These are phyloP conservation scores for Leccinum uliginosum DNA, from an alignment of 768 basidiomycete species.

Conservation along the genomic window DNA sequence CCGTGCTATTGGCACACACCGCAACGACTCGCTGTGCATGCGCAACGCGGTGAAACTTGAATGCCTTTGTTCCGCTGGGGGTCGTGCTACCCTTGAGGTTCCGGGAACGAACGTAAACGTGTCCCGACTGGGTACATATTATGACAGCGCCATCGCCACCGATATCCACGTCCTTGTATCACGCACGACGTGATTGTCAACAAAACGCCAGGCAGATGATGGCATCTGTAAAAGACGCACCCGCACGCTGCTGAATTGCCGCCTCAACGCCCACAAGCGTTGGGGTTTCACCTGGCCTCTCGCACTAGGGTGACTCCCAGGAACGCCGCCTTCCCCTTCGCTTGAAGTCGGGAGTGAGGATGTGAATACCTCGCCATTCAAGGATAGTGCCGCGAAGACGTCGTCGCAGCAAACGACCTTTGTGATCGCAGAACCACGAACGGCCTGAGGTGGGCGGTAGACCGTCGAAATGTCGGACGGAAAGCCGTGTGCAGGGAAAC, in stretches of 20 bases:
- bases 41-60: conserved; percentile 78
- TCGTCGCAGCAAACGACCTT: conserved; percentile 81
- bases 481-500: conserved; percentile 76
- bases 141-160: conserved; percentile 85
- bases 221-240: conserved; percentile 34
- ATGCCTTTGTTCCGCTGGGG: conserved; percentile 39
- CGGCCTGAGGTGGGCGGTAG: conserved; percentile 78
- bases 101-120: conserved; percentile 82
- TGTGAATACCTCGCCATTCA: conserved; percentile 88
- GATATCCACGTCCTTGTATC: conserved; percentile 74
- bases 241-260: conserved; percentile 79
- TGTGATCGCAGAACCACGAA: conserved; percentile 63
- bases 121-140: conserved; percentile 91
- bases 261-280: conserved; percentile 85
- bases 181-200: conserved; percentile 1
- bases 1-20: conserved; percentile 83
- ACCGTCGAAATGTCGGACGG: conserved; percentile 63
- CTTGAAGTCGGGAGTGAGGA: conserved; percentile 49
- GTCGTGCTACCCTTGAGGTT: conserved; percentile 30
- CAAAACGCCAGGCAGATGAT: neutral
- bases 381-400: conserved; percentile 76
- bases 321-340: conserved; percentile 21
- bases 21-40: conserved; percentile 80
- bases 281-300: conserved; percentile 61
- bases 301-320: conserved; percentile 8